Conservation (phyloP, 179 eudicot genomes). For the Gypsophila paniculata region DNA sequence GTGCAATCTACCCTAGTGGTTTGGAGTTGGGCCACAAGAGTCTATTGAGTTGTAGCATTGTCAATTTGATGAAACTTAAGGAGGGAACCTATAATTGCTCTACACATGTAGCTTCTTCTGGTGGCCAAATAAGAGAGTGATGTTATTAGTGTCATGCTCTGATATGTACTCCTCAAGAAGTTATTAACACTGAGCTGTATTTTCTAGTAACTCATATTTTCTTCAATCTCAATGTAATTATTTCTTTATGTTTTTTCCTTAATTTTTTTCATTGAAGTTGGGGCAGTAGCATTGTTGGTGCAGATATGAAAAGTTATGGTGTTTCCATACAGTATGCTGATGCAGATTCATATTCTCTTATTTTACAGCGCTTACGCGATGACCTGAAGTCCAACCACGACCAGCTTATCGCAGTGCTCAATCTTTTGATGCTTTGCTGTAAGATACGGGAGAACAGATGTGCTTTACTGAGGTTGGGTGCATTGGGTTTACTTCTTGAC, state of each 20-base stretch:
- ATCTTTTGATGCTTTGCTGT: constrained; percentile 92
- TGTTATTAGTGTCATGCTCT: neutral
- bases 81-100: neutral
- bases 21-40: neutral
- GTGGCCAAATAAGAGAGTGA: neutral
- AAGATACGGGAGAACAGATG: constrained; percentile 89
- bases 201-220: neutral
- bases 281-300: neutral
- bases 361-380: constrained; percentile 68
- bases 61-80: neutral
- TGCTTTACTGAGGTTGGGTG: constrained; percentile 76
- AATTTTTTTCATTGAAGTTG: neutral
- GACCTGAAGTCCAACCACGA: constrained; percentile 94
- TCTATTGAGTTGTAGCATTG: neutral
- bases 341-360: constrained; percentile 3
- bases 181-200: neutral
- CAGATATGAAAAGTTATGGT: neutral
- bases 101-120: neutral
- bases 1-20: neutral
- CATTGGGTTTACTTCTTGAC: constrained; percentile 83
- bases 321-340: neutral
- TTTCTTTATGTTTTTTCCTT: no score
- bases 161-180: neutral
- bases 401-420: constrained; percentile 80
- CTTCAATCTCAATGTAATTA: no score